A percentile compares a stretch with the other conserved stretches of the same genome.
These are phyloP conservation scores for Nasturtium officinale DNA, from an alignment of 345 rosid genomes.

Conservation along the genomic window DNA sequence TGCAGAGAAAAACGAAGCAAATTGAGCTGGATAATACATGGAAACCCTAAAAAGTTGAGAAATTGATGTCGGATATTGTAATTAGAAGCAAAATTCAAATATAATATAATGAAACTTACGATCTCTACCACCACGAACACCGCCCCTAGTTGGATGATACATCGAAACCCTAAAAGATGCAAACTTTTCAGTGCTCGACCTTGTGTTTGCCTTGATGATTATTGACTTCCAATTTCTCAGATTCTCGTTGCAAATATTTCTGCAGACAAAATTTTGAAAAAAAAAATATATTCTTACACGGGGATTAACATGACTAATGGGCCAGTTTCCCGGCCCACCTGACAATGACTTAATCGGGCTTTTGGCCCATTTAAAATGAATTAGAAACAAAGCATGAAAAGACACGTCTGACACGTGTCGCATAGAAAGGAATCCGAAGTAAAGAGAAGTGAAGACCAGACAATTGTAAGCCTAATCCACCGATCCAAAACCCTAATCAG, in stretches of 20 bases:
- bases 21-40: background rate
- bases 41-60: conserved; percentile 27
- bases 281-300: too few species aligned
- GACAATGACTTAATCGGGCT: background rate
- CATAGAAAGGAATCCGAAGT: background rate
- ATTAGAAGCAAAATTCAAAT: background rate
- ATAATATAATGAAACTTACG: conserved; percentile 53
- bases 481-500: conserved; percentile 34
- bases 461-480: conserved; percentile 29
- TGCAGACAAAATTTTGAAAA: background rate
- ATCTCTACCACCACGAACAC: conserved; percentile 99
- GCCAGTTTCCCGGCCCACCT: background rate
- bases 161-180: conserved; percentile 39
- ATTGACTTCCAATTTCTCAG: background rate
- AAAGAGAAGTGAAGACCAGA: conserved; percentile 30
- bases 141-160: conserved; percentile 99
- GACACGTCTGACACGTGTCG: conserved; percentile 32
- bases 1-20: background rate
- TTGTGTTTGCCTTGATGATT: background rate
- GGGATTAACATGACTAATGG: background rate
- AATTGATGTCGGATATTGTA: conserved; percentile 3
- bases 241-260: background rate
- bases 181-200: conserved; percentile 12
- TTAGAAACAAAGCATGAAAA: background rate
- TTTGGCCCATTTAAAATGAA: background rate